A percentile compares a stretch with the other conserved stretches of the same genome.
Conservation (phyloP, 73 alveolate genomes). For the Tetrahymena malaccensis region DNA sequence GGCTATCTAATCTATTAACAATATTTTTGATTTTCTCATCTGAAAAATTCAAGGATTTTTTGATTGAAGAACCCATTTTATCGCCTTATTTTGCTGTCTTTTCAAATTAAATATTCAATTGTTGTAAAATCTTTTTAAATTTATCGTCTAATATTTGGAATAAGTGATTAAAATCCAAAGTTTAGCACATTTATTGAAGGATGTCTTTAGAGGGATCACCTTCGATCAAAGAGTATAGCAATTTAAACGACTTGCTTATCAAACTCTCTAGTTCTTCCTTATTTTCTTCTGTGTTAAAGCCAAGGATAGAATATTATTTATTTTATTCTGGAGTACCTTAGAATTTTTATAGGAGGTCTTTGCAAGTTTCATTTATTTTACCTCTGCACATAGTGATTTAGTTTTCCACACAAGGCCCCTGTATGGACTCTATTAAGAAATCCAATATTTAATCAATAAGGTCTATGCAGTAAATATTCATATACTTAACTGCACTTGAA, state of each 20-base stretch:
- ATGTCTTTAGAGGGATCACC: conserved; percentile 49
- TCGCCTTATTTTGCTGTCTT: background rate
- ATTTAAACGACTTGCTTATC: conserved; percentile 40
- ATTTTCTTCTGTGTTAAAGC: conserved; percentile 37
- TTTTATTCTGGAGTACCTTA: conserved; percentile 7
- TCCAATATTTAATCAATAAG: conserved; percentile 65
- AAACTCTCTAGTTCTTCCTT: conserved; percentile 33
- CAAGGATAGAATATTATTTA: background rate
- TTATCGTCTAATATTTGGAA: background rate
- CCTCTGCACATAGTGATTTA: conserved; percentile 57
- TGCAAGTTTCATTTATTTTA: conserved; percentile 56
- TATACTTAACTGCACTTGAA: conserved; percentile 42
- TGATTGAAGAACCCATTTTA: too few species aligned
- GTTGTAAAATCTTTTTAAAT: background rate
- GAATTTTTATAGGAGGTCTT: conserved; percentile 41
- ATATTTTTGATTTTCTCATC: background rate
- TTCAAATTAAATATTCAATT: background rate
- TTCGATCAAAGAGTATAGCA: conserved; percentile 48
- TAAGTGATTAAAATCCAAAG: conserved; percentile 13
- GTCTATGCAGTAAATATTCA: conserved; percentile 66
- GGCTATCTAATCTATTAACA: background rate
- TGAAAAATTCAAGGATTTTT: background rate
- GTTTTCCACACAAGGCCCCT: conserved; percentile 85
- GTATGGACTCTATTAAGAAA: conserved; percentile 67
- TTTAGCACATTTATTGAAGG: conserved; percentile 10